These are phyloP conservation scores for Yarrowia osloensis DNA, from an alignment of 805 yeast genomes.

Conservation along the genomic window DNA sequence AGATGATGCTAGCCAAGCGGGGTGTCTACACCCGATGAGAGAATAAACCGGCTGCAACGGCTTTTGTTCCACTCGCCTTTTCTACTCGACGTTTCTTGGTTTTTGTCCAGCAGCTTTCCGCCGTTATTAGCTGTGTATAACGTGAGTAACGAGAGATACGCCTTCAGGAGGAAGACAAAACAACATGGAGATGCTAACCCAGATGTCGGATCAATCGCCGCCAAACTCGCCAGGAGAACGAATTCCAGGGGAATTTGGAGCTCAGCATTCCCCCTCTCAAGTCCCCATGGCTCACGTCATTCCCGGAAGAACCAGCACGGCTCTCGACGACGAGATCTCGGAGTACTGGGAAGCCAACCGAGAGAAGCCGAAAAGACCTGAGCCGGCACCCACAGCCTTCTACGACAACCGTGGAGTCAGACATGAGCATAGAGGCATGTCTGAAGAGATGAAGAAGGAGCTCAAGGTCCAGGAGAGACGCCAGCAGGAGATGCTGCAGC, in stretches of 20 bases:
- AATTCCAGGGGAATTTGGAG: background rate
- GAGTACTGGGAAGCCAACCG: background rate
- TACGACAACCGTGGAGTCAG: background rate
- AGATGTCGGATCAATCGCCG: background rate
- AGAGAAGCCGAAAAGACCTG: background rate
- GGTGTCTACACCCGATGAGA: slow-evolving; percentile 2
- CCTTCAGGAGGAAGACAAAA: background rate
- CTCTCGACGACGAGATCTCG: background rate
- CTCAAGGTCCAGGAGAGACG: background rate
- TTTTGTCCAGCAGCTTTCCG: no score
- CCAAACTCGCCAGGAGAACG: background rate
- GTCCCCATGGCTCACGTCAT: background rate
- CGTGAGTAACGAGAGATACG: background rate
- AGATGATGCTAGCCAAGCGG: background rate
- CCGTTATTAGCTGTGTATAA: background rate
- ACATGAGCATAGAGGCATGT: background rate
- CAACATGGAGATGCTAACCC: background rate
- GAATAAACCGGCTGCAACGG: background rate
- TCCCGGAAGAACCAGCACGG: background rate
- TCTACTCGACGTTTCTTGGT: background rate
- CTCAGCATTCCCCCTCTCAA: background rate
- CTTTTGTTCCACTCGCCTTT: background rate
- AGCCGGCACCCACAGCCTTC: background rate
- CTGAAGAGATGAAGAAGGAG: background rate
- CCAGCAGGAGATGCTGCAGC: background rate